phyloP scores from a whole-genome alignment of 352 stramenopile species.

The Phytopythium sindhum region DNA sequence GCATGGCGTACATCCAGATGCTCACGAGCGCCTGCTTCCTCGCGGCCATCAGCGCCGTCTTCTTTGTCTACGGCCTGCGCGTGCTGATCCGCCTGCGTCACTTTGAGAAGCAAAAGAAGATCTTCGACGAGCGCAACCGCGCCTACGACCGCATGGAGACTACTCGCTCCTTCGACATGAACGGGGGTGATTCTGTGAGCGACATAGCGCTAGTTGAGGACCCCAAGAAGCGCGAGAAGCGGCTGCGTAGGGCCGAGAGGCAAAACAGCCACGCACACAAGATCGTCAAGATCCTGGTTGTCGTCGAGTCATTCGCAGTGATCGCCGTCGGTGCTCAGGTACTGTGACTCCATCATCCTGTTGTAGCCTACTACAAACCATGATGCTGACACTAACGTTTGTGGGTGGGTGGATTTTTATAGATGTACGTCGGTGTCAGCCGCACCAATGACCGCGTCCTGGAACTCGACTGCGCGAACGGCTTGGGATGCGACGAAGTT shows the following conservation, averaged over 20 bases:
- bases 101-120: constrained; percentile 27
- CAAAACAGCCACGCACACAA: constrained; percentile 18
- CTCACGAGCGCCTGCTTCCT: constrained; percentile 23
- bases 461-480: constrained; percentile 58
- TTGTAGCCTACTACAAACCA: background rate
- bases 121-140: constrained; percentile 21
- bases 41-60: constrained; percentile 24
- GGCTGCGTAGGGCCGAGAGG: constrained; percentile 9
- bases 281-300: constrained; percentile 28
- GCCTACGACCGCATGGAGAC: constrained; percentile 16
- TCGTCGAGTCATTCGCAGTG: constrained; percentile 18
- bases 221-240: constrained; percentile 8
- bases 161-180: constrained; percentile 11
- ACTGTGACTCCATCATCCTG: background rate
- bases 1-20: constrained; percentile 25
- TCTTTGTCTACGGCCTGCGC: constrained; percentile 29
- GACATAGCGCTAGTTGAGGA: constrained; percentile 19
- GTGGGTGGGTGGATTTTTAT: background rate
- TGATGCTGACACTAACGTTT: too few relatives aligned
- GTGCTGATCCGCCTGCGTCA: constrained; percentile 22
- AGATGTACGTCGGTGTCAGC: constrained; percentile 30
- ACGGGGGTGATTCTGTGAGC: constrained; percentile 15
- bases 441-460: constrained; percentile 9
- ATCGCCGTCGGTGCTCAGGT: constrained; percentile 27
- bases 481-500: constrained; percentile 37